Evolutionary conservation across 176 grass and related monocot genomes (phyloP), one percentile per base, ranked within the genome.

Genomic region (Sorghum bicolor): DNA sequence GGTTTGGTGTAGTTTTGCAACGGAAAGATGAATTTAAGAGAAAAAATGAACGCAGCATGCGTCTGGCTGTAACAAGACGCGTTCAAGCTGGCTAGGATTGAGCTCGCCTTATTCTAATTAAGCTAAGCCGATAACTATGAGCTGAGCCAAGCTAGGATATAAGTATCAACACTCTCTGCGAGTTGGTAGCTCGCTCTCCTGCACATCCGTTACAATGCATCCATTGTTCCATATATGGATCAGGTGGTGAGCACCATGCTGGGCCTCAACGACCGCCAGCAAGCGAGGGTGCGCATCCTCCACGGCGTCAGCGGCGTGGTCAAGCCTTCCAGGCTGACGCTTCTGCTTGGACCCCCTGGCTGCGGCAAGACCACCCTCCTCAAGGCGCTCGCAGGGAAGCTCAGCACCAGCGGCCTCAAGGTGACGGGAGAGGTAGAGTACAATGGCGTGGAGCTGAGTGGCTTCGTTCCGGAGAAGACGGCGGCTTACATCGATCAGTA

Each of bases 351-450:
- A 33, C 90, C 92, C 33, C 94, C 92, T 16, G 88, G 90, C 75
- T 87, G 90, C 80, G 94, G 94, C 28, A 97, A 97, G 80, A 85
- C 94, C 1, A 94, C 92, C 8, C 90, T 94, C 61, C 72, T 97
- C 74, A 84, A 70, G 68, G 92, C 92, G 38, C 88, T 97, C 25
- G 80, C 86, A 1, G 94, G 94, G 73, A 97, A 89, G 84, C 83
- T 94, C 72, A 78, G 73, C 69, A 76, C 78, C 81, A 94, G 70
- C 75, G 87, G 75, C 67, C 87, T 94, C 32, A 92, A 92, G 91
- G 83, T 91, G 12, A 81, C 53, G 8, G 90, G 93, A 70, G 72
- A 80, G 50, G 74, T 95, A 6, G 68, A 87, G 25, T 95, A 92
- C 38, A 95, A 95, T 48, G 93, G 93, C 3, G 71, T 84, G 30